phyloP scores from a whole-genome alignment of 2,329 filamentous ascomycete species.

The Colletotrichum aenigma region DNA sequence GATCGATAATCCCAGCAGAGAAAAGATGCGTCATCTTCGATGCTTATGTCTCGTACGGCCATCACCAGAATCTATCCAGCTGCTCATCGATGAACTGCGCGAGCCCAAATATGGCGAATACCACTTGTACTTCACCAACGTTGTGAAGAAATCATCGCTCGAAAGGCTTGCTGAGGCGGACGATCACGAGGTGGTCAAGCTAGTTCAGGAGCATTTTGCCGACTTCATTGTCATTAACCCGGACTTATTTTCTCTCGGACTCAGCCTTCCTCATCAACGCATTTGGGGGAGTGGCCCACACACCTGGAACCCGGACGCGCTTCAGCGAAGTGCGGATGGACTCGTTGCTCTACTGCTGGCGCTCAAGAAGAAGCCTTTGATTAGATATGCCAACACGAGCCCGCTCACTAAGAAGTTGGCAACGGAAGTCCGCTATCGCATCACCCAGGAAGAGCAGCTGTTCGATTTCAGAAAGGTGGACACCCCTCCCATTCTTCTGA shows the following conservation, averaged over 20 bases:
- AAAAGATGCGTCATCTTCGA: constrained; percentile 97
- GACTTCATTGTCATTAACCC: constrained; percentile 96
- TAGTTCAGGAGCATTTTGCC: constrained; percentile 94
- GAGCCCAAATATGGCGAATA: constrained; percentile 99
- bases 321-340: constrained; percentile 87
- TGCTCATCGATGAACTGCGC: constrained; percentile 91
- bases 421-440: constrained; percentile 87
- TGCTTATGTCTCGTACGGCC: constrained; percentile 94
- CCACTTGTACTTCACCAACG: constrained; percentile 96
- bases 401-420: constrained; percentile 90
- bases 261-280: constrained; percentile 73
- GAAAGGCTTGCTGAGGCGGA: constrained; percentile 95
- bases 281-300: constrained; percentile 86
- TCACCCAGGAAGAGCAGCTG: constrained; percentile 93
- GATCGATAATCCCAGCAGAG: constrained; percentile 84
- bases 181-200: constrained; percentile 94
- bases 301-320: constrained; percentile 86
- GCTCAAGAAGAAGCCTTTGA: constrained; percentile 95
- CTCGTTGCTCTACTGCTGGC: constrained; percentile 83
- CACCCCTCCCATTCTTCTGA: constrained; percentile 88
- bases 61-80: constrained; percentile 89
- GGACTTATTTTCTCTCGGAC: constrained; percentile 83
- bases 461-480: constrained; percentile 97
- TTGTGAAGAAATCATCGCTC: constrained; percentile 93
- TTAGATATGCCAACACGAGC: constrained; percentile 92